phyloP scores from a whole-genome alignment of 1,139 yeast genomes.

The Yamadazyma spencermartinsiae region DNA sequence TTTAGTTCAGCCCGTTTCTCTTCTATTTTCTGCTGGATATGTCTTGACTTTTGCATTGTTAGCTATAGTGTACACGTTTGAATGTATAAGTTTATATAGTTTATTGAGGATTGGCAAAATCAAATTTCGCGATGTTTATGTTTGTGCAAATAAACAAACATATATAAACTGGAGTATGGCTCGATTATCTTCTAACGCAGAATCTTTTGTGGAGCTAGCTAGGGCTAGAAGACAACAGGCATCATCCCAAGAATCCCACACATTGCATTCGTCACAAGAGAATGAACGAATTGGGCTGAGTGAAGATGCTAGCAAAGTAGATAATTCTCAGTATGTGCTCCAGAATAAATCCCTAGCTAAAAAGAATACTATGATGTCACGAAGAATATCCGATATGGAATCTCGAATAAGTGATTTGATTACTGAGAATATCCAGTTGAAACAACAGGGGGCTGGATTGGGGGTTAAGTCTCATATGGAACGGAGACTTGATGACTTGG shows the following conservation, averaged over 20 bases:
- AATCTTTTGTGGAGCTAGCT: constrained; percentile 15
- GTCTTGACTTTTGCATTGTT: constrained; percentile 13
- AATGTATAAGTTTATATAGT: too few relatives aligned
- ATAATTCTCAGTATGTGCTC: constrained; percentile 22
- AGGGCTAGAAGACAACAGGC: constrained; percentile 7
- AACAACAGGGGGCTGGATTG: constrained; percentile 15
- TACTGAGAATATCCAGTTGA: constrained; percentile 44
- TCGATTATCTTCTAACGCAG: constrained; percentile 19
- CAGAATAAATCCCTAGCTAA: constrained; percentile 59
- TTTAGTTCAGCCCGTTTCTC: constrained; percentile 56
- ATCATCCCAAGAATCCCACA: neutral
- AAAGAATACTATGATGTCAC: constrained; percentile 51
- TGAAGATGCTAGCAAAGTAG: too few relatives aligned
- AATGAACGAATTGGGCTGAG: too few relatives aligned
- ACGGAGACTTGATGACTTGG: constrained; percentile 12
- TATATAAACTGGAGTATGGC: constrained; percentile 14
- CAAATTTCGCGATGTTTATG: constrained; percentile 5
- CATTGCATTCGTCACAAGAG: too few relatives aligned
- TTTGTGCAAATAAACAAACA: neutral
- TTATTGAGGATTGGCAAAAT: too few relatives aligned
- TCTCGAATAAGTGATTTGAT: constrained; percentile 44
- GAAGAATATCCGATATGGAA: constrained; percentile 53
- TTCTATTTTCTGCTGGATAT: constrained; percentile 34
- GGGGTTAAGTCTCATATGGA: constrained; percentile 9
- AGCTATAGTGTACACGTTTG: too few relatives aligned